These are phyloP conservation scores for Viola odorata DNA, from an alignment of 345 rosid species.

Conservation along the genomic window DNA sequence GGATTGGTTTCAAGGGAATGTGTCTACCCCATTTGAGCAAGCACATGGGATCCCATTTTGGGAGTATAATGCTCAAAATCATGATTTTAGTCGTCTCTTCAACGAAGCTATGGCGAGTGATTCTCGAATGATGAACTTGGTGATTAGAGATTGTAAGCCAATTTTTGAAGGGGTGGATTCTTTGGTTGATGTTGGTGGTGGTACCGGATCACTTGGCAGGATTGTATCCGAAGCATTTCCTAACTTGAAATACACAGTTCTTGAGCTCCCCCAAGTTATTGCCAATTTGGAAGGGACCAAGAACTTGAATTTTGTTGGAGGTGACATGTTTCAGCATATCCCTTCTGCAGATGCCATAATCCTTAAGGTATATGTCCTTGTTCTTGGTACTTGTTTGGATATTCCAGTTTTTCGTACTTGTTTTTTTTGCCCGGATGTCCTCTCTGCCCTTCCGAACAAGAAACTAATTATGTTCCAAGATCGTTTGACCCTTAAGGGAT, in stretches of 20 bases:
- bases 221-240: conserved; percentile 12
- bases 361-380: conserved; percentile 13
- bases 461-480: too few species aligned
- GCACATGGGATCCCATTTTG: conserved; percentile 16
- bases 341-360: conserved; percentile 21
- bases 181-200: conserved; percentile 22
- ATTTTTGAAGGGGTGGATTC: conserved; percentile 17
- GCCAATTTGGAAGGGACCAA: conserved; percentile 12
- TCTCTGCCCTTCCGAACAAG: too few species aligned
- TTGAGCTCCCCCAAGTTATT: conserved; percentile 21
- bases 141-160: conserved; percentile 4
- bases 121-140: conserved; percentile 14
- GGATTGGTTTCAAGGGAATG: conserved; percentile 17
- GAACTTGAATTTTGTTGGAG: conserved; percentile 20
- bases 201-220: conserved; percentile 17
- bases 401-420: not conserved
- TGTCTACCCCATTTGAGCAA: conserved; percentile 10
- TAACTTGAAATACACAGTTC: conserved; percentile 12
- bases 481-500: too few species aligned
- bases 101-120: conserved; percentile 25
- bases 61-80: conserved; percentile 12
- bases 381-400: not conserved
- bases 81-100: conserved; percentile 4
- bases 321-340: conserved; percentile 22
- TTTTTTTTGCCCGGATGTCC: too few species aligned